phyloP scores from a whole-genome alignment of 2,329 filamentous ascomycete genomes.

The Fusarium sp. region DNA sequence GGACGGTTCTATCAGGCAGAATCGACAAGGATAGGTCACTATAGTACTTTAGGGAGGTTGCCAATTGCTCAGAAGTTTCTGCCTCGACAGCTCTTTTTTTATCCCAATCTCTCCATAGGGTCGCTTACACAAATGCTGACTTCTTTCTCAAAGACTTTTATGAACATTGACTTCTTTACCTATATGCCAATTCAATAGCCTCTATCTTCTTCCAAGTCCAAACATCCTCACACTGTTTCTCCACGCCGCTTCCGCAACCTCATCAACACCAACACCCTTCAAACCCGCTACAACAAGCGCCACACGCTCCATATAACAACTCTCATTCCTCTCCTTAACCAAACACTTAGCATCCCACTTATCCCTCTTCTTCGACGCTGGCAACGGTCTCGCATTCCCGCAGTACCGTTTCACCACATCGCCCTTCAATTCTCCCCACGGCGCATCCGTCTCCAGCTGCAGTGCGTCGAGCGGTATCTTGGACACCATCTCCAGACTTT shows the following conservation, averaged over 20 bases:
- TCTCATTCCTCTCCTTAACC: conserved; percentile 64
- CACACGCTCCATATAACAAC: conserved; percentile 59
- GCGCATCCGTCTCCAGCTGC: conserved; percentile 44
- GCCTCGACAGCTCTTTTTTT: not conserved
- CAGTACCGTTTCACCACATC: conserved; percentile 54
- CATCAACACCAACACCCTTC: conserved; percentile 54
- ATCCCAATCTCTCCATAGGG: not conserved
- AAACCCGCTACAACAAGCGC: conserved; percentile 60
- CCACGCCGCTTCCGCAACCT: conserved; percentile 54
- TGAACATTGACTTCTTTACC: not conserved
- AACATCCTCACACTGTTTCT: conserved; percentile 50
- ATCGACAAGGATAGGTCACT: no score
- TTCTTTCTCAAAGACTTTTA: not conserved
- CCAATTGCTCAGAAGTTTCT: not conserved
- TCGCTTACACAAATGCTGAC: not conserved
- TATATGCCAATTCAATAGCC: accelerated
- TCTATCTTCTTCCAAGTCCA: conserved; percentile 38
- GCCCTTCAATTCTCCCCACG: conserved; percentile 43
- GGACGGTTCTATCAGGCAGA: accelerated
- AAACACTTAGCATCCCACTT: conserved; percentile 58
- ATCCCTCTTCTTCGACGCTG: conserved; percentile 59
- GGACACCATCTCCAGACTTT: conserved; percentile 41
- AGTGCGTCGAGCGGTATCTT: conserved; percentile 37
- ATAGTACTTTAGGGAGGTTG: not conserved
- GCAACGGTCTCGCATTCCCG: conserved; percentile 50